Evolutionary conservation across 169 alveolate genomes (phyloP).

Genomic region (Besnoitia besnoiti): DNA sequence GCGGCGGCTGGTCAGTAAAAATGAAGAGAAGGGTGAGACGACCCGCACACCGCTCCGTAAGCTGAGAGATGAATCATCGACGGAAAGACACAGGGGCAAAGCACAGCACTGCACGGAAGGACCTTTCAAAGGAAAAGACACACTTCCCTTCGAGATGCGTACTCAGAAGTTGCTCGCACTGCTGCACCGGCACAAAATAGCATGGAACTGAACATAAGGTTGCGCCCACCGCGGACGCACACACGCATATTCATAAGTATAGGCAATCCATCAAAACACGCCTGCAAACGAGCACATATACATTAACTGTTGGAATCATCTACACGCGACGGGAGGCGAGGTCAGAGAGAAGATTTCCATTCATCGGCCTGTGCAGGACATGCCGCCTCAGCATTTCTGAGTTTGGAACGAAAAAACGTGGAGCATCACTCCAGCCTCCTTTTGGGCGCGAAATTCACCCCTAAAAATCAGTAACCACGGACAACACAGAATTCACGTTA

Average conservation of each 20-base stretch:
- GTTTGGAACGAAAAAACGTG: not conserved
- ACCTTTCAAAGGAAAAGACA: no score
- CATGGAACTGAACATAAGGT: no score
- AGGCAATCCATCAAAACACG: no score
- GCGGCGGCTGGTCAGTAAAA: constrained; percentile 51
- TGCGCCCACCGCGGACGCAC: no score
- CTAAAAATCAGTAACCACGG: not conserved
- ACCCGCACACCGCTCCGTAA: constrained; percentile 49
- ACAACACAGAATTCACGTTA: not conserved
- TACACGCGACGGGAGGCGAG: not conserved
- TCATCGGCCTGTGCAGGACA: not conserved
- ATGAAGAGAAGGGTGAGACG: constrained; percentile 62
- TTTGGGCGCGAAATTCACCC: not conserved
- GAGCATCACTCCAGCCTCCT: not conserved
- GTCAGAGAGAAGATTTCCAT: constrained; percentile 37
- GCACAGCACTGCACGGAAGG: no score
- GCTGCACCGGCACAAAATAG: no score
- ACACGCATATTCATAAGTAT: no score
- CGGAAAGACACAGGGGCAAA: not conserved
- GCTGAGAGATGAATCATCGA: constrained; percentile 36
- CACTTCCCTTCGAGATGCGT: not conserved
- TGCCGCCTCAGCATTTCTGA: not conserved
- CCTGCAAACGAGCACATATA: no score
- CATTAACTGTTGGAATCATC: no score
- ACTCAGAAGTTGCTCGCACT: not conserved